Evolutionary conservation across 352 stramenopile species (phyloP), one percentile per base, ranked within the genome.

Genomic region (Globisporangium polare): DNA sequence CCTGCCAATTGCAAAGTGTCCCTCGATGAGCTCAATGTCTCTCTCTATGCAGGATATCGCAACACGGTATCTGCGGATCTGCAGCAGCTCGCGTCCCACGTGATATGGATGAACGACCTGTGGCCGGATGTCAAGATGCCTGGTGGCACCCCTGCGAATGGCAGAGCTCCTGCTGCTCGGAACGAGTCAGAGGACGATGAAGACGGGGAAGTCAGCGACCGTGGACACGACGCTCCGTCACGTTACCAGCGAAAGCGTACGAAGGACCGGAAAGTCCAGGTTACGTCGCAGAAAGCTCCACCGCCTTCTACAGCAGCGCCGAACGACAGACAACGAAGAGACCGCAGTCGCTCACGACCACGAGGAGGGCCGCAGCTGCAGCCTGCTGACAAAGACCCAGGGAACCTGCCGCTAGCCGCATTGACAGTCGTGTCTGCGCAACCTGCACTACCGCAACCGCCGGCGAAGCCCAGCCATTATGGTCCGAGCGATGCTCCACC

Each of bases 51-150:
- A 94, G 86, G 86, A 3, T 94, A 89, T 55, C 76, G 77, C 46
- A 63, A 80, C 37, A 87, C 80, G 12, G 62, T 95, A 13, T 95
- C 86, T 10, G 80, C 83, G 0, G 82, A 93, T 59, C 62, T 95
- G 13, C 86, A 95, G 60, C 81, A 92, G 50, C 62, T 95, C 18
- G 83, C 86, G 7, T 83, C 86, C 10, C 75, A 82, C 35, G 73
- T 95, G 9, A 74, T 95, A 45, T 95, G 79, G 77, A 60, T 89
- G 24, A 69, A 93, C 31, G 80, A 92, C 17, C 66, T 92, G 5
- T 92, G 80, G 83, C 29, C 47, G 13, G 46, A 80, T 50, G 70
- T 89, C n/a, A 70, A 76, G 33, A 68, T 55, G 46, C 57, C 49
- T 53, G 47, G 22, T 35, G 24, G 12, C n/a, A 13, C 47, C 17